Evolutionary conservation across 176 grass and related monocot species (phyloP), one percentile per base, ranked within the genome.

Genomic region (Calamus simplicifolius): DNA sequence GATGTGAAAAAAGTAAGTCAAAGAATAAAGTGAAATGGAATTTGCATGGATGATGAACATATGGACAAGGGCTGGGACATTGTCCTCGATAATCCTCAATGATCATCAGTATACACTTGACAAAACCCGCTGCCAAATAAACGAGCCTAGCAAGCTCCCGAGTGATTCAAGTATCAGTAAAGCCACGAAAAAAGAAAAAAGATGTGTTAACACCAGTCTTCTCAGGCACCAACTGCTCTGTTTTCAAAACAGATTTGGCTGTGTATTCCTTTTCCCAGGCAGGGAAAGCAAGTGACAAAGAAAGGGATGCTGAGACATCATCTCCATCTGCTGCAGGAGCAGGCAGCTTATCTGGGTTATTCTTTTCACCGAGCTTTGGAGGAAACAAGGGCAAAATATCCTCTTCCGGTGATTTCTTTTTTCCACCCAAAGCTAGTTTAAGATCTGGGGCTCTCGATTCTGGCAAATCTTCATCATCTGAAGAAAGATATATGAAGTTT

Each of bases 271-370:
- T 80, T 30, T 51, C 57, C 16, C 52, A 62, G 3, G 17, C 23
- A 66, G 68, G 64, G 50, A 79, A 79, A 61, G 59, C 83, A 66
- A 90, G 83, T 38, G 82, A 79, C 21, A 90, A n/a, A n/a, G n/a
- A n/a, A 13, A 89, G 70, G 0, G 66, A 65, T n/a, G 71, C 76
- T 27, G 53, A 43, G 21, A 31, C 25, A 58, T 85, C 82, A 49
- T 43, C 27, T 54, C 64, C 61, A 50, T 60, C 54, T 8, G 16
- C 64, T 21, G 51, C 18, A 14, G 54, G 4, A 55, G 59, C 52
- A 58, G 74, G 61, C 18, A 30, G 16, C 18, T 58, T 67, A 68
- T 73, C 58, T 84, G 49, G 68, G 5, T 56, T 55, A 52, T 28
- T 86, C 69, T 80, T 74, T 48, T 83, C 80, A 64, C 25, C 56